Evolutionary conservation across 2,329 filamentous ascomycete species (phyloP).

Genomic region (Coniochaeta ligniaria): DNA sequence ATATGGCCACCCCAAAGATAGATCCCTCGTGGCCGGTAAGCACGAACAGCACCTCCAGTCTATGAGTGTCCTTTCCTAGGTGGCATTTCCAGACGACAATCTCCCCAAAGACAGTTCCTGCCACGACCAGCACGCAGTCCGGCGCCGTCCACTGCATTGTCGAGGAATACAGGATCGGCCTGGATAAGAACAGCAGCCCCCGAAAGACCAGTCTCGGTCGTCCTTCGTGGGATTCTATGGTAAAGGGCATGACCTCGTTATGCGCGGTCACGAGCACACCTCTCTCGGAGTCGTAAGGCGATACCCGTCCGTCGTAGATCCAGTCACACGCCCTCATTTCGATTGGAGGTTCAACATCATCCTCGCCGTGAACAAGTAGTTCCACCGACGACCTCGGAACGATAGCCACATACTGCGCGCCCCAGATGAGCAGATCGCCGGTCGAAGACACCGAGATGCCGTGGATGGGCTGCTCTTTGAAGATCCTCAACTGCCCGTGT

Average conservation of each 20-base stretch:
- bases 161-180: conserved; percentile 84
- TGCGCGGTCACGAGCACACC: conserved; percentile 75
- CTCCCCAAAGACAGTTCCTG: conserved; percentile 91
- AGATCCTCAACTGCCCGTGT: conserved; percentile 42
- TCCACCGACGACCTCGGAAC: conserved; percentile 26
- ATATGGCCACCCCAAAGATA: conserved; percentile 84
- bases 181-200: conserved; percentile 54
- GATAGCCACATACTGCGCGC: conserved; percentile 51
- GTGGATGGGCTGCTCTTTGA: conserved; percentile 65
- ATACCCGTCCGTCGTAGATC: conserved; percentile 63
- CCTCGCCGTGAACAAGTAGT: conserved; percentile 20
- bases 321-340: conserved; percentile 54
- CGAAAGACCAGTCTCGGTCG: conserved; percentile 31
- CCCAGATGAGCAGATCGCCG: conserved; percentile 56
- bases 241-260: conserved; percentile 64
- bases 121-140: conserved; percentile 64
- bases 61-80: conserved; percentile 14
- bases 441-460: conserved; percentile 49
- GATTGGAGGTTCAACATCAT: conserved; percentile 2
- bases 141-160: conserved; percentile 57
- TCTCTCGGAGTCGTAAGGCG: conserved; percentile 27
- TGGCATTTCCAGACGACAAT: conserved; percentile 80
- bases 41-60: conserved; percentile 39
- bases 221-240: conserved; percentile 10
- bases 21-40: conserved; percentile 79